Evolutionary conservation across 345 rosid species (phyloP).

Genomic region (Carallia brachiata): DNA sequence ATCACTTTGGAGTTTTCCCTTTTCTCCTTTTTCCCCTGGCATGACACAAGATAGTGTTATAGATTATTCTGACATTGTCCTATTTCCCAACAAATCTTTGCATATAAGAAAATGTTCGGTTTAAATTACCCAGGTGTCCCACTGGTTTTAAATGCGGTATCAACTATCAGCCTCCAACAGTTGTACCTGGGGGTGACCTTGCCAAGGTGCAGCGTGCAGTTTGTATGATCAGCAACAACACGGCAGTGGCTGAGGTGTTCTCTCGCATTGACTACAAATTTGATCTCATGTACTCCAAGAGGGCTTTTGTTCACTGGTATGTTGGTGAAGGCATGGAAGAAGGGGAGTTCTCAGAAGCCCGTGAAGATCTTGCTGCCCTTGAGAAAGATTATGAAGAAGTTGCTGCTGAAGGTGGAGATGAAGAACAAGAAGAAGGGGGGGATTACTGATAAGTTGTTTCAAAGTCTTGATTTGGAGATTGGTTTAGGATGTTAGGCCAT

Average conservation of each 20-base stretch:
- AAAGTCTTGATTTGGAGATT: not conserved
- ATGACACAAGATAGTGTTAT: no score
- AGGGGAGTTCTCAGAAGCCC: constrained; percentile 72
- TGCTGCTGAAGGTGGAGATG: constrained; percentile 64
- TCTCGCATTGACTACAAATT: constrained; percentile 63
- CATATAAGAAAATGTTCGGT: not conserved
- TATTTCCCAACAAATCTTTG: no score
- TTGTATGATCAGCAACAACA: constrained; percentile 73
- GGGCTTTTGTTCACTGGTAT: constrained; percentile 74
- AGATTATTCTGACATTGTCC: no score
- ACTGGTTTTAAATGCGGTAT: constrained; percentile 71
- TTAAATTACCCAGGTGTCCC: constrained; percentile 46
- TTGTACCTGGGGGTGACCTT: constrained; percentile 65
- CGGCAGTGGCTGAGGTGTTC: constrained; percentile 70
- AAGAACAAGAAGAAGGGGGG: constrained; percentile 58
- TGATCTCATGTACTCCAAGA: constrained; percentile 65
- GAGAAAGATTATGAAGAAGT: constrained; percentile 64
- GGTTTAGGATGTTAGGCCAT: not conserved
- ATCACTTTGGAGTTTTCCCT: not conserved
- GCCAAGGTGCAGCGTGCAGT: constrained; percentile 69
- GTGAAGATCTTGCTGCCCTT: constrained; percentile 55
- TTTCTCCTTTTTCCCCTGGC: no score
- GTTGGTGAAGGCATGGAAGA: constrained; percentile 76
- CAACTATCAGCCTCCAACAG: constrained; percentile 65
- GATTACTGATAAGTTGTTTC: constrained; percentile 35